These are phyloP conservation scores for Pleurotus platypus DNA, from an alignment of 768 basidiomycete genomes.

Conservation along the genomic window DNA sequence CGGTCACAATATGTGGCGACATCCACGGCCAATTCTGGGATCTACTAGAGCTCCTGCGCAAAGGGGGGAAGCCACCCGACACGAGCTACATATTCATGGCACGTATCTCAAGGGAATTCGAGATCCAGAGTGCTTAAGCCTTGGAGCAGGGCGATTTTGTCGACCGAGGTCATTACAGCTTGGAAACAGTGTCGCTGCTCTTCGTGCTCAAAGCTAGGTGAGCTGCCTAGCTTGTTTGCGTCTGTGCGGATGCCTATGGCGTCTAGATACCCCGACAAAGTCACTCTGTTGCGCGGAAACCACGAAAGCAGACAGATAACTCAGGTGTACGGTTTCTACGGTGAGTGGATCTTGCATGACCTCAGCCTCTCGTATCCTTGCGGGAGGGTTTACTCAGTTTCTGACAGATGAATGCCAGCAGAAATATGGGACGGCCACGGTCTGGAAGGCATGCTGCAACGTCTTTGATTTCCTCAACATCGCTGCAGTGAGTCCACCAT, in stretches of 20 bases:
- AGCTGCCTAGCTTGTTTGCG: not conserved
- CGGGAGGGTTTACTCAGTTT: not conserved
- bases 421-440: conserved; percentile 92
- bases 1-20: conserved; percentile 94
- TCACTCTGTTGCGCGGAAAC: conserved; percentile 90
- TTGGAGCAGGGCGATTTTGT: conserved; percentile 88
- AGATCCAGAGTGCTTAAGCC: conserved; percentile 19
- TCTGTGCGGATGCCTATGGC: conserved; percentile 5
- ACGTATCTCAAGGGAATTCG: conserved; percentile 47
- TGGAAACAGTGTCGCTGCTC: conserved; percentile 90
- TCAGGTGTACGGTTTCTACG: conserved; percentile 98
- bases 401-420: conserved; percentile 89
- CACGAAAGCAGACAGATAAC: conserved; percentile 98
- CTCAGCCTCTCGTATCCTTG: no score
- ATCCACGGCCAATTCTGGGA: conserved; percentile 99
- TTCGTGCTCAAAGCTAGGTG: conserved; percentile 88
- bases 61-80: conserved; percentile 82
- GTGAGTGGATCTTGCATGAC: conserved; percentile 30
- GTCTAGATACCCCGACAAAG: conserved; percentile 79
- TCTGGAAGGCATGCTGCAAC: conserved; percentile 96
- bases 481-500: conserved; percentile 65
- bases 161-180: conserved; percentile 92
- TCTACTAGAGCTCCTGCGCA: conserved; percentile 81
- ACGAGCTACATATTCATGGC: conserved; percentile 97
- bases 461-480: conserved; percentile 96